These are phyloP conservation scores for Eremochloa ophiuroides DNA, from an alignment of 176 grass and related monocot species.

Conservation along the genomic window DNA sequence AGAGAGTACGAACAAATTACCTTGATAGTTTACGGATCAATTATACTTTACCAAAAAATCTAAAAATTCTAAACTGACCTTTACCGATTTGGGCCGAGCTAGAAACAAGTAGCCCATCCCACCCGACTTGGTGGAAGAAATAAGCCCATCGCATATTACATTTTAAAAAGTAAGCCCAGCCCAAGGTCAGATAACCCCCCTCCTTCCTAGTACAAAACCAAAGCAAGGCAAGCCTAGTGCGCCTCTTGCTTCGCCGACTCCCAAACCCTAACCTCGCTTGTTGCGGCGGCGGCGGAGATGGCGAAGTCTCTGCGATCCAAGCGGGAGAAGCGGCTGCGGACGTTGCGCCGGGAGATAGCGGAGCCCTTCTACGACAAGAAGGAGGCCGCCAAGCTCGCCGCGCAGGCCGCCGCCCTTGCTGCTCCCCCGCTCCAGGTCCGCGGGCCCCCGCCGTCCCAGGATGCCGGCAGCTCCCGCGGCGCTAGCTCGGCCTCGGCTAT, in stretches of 20 bases:
- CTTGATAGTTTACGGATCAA: too few species aligned
- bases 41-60: too few species aligned
- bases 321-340: conserved; percentile 82
- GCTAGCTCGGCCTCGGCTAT: conserved; percentile 23
- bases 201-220: conserved; percentile 1
- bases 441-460: conserved; percentile 38
- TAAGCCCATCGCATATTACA: too few species aligned
- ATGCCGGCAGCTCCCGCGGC: conserved; percentile 25
- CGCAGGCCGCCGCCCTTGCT: conserved; percentile 76
- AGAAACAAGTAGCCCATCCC: too few species aligned
- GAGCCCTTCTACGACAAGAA: conserved; percentile 98
- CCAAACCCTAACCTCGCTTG: conserved; percentile 50
- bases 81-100: too few species aligned
- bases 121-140: too few species aligned
- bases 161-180: not conserved
- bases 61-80: too few species aligned
- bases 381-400: conserved; percentile 79
- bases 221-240: not conserved
- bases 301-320: conserved; percentile 93
- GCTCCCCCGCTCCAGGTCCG: conserved; percentile 61
- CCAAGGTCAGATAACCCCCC: not conserved
- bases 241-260: not conserved
- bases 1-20: too few species aligned
- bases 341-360: conserved; percentile 68
- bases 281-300: conserved; percentile 50